These are phyloP conservation scores for Scedosporium dehoogii DNA, from an alignment of 2,329 filamentous ascomycete species.

Conservation along the genomic window DNA sequence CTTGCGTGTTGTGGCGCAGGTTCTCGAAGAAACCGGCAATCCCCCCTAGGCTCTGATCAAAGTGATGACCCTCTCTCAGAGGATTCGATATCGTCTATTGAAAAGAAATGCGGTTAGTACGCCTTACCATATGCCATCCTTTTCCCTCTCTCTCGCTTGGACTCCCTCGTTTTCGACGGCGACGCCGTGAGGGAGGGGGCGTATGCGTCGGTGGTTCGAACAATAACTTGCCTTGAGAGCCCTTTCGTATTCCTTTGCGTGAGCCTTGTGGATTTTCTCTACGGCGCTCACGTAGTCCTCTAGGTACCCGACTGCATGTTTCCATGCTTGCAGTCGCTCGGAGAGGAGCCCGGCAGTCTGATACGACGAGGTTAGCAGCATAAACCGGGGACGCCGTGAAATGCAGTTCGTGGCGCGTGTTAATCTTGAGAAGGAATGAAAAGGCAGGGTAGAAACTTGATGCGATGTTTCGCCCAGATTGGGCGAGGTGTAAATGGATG, in stretches of 20 bases:
- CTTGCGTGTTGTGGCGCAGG: conserved; percentile 85
- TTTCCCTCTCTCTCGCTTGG: not conserved
- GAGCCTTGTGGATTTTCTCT: conserved; percentile 74
- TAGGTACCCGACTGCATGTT: conserved; percentile 82
- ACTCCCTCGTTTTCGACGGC: not conserved
- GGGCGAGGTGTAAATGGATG: not conserved
- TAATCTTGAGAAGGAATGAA: not conserved
- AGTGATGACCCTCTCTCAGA: conserved; percentile 83
- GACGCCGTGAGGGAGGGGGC: not conserved
- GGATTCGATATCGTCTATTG: conserved; percentile 70
- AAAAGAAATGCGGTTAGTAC: conserved; percentile 5
- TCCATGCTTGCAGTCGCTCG: conserved; percentile 89
- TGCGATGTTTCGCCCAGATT: not conserved
- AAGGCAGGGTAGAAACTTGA: too few species aligned
- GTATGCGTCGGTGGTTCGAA: not conserved
- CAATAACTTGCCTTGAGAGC: conserved; percentile 58
- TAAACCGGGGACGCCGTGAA: not conserved
- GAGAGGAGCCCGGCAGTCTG: conserved; percentile 72
- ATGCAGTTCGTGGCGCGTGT: not conserved
- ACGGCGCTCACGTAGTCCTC: conserved; percentile 82
- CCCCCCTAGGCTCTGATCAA: conserved; percentile 81
- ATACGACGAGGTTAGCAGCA: not conserved
- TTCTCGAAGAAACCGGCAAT: conserved; percentile 89
- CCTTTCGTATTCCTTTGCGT: conserved; percentile 93
- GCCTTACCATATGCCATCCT: not conserved